Evolutionary conservation across 148 eudicot genomes (phyloP).

Genomic region (Fagopyrum esculentum): DNA sequence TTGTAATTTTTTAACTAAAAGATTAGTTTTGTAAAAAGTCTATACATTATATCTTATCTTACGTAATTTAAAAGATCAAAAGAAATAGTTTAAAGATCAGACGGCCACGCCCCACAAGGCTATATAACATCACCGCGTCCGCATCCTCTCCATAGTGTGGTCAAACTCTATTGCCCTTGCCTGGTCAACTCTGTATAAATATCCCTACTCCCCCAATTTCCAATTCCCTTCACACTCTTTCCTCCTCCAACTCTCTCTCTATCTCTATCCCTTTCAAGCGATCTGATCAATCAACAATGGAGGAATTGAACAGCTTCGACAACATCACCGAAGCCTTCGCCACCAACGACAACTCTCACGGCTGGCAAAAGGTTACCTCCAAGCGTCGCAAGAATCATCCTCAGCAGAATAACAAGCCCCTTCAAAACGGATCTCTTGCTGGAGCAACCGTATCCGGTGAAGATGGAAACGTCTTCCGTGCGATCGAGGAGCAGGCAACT

Average conservation of each 20-base stretch:
- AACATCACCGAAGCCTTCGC: slow-evolving; percentile 20
- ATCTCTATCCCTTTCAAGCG: neutral
- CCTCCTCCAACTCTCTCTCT: neutral
- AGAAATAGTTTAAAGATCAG: neutral
- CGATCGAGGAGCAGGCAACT: slow-evolving; percentile 58
- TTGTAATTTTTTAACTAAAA: too few species aligned
- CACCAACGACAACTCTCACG: slow-evolving; percentile 23
- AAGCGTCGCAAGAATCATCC: slow-evolving; percentile 36
- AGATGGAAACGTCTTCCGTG: slow-evolving; percentile 34
- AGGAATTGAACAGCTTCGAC: slow-evolving; percentile 28
- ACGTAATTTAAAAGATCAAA: too few species aligned
- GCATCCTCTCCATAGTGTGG: slow-evolving; percentile 4
- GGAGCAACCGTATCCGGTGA: slow-evolving; percentile 9
- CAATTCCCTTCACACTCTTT: neutral
- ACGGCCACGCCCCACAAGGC: neutral
- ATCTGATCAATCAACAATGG: slow-evolving; percentile 21
- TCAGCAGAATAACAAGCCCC: slow-evolving; percentile 18
- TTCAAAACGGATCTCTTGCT: slow-evolving; percentile 16
- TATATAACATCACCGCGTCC: neutral
- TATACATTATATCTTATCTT: too few species aligned
- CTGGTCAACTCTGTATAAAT: slow-evolving; percentile 1
- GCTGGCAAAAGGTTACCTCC: slow-evolving; percentile 57
- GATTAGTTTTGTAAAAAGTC: too few species aligned
- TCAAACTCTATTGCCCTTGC: neutral
- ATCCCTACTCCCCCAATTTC: neutral